A percentile compares a stretch with the other conserved stretches of the same genome.
Conservation (phyloP, 148 eudicot genomes). For the Vaccinium corymbosum region DNA sequence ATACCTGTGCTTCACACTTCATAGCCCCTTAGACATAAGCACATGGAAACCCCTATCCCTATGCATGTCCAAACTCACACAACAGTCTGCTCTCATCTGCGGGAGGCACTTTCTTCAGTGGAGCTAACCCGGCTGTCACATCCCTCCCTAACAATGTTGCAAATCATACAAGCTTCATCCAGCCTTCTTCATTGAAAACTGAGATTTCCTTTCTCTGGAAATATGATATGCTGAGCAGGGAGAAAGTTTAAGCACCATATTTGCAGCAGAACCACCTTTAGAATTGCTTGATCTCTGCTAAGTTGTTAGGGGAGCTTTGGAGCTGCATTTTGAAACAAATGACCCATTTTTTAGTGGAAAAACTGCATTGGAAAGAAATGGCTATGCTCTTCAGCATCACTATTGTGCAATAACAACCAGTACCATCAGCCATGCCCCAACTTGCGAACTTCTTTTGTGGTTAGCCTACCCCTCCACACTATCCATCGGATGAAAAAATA, state of each 20-base stretch:
- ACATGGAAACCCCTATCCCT: neutral
- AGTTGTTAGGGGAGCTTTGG: neutral
- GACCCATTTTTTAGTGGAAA: neutral
- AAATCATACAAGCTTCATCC: neutral
- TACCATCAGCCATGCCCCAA: too few relatives aligned
- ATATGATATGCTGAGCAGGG: neutral
- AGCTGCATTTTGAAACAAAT: neutral
- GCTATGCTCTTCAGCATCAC: too few relatives aligned
- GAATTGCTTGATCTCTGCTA: neutral
- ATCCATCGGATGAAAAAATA: too few relatives aligned
- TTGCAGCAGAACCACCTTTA: neutral
- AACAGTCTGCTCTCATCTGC: neutral
- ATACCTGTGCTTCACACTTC: neutral
- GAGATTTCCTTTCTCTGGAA: neutral
- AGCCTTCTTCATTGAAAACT: neutral
- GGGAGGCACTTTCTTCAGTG: neutral
- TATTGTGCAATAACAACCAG: too few relatives aligned
- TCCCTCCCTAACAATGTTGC: neutral
- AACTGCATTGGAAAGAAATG: neutral
- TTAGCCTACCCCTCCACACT: too few relatives aligned
- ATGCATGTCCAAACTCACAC: neutral
- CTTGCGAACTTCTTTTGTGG: too few relatives aligned
- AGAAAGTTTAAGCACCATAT: neutral
- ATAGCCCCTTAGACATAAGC: neutral
- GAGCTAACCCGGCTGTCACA: neutral